Evolutionary conservation across 768 basidiomycete species (phyloP).

Genomic region (Trametes gibbosa): DNA sequence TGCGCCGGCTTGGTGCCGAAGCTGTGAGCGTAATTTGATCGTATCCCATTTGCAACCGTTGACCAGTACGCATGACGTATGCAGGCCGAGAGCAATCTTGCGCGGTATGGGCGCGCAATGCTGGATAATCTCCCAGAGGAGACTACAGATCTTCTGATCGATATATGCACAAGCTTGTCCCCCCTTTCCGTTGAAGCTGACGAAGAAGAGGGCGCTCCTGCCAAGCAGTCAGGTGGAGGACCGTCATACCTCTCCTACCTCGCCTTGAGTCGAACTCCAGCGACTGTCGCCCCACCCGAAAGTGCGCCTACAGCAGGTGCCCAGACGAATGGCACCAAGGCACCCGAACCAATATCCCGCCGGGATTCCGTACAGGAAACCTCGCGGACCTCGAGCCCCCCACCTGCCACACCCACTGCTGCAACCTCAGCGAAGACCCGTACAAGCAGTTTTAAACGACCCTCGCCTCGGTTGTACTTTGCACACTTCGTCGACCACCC

Average conservation of each 20-base stretch:
- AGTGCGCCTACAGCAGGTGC: not conserved
- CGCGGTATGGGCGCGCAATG: slow-evolving; percentile 85
- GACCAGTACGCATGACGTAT: not conserved
- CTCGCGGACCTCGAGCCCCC: slow-evolving; percentile 29
- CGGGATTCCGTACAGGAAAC: slow-evolving; percentile 35
- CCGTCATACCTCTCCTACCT: slow-evolving; percentile 82
- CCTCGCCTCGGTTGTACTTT: slow-evolving; percentile 86
- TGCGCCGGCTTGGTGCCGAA: slow-evolving; percentile 74
- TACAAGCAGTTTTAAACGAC: slow-evolving; percentile 44
- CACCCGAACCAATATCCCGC: slow-evolving; percentile 17
- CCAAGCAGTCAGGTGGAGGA: slow-evolving; percentile 29
- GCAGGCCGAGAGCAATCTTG: slow-evolving; percentile 85
- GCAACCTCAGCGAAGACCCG: slow-evolving; percentile 19
- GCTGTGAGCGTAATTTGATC: slow-evolving; percentile 50
- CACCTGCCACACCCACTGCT: slow-evolving; percentile 23
- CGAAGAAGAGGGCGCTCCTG: slow-evolving; percentile 30
- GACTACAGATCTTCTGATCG: slow-evolving; percentile 88
- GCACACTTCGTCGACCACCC: slow-evolving; percentile 93
- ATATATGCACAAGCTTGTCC: slow-evolving; percentile 75
- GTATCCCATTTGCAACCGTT: not conserved
- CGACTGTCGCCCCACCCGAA: slow-evolving; percentile 26
- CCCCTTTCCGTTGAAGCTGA: slow-evolving; percentile 44
- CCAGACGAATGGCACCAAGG: not conserved
- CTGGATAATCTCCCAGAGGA: slow-evolving; percentile 80
- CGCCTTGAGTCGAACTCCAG: slow-evolving; percentile 58